Evolutionary conservation across 164 flowering plant species (phyloP).

Genomic region (Liquidambar formosana): DNA sequence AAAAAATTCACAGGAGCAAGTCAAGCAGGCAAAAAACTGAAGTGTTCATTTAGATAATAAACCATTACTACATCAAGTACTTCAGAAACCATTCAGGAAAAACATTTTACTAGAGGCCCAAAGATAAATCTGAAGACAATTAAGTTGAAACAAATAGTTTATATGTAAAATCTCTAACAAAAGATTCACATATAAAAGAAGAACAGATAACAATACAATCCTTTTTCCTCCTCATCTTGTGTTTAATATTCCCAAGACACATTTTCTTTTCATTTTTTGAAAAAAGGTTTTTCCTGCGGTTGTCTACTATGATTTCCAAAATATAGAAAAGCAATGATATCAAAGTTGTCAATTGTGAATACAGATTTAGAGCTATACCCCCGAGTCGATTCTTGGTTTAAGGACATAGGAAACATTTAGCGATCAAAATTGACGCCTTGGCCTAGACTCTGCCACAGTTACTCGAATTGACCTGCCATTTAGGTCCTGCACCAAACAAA

Average conservation of each 20-base stretch:
- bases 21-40: neutral
- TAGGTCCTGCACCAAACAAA: slow-evolving; percentile 59
- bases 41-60: neutral
- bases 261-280: too few species aligned
- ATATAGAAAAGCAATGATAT: neutral
- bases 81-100: too few species aligned
- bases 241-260: too few species aligned
- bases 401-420: neutral
- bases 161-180: too few species aligned
- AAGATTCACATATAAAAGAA: too few species aligned
- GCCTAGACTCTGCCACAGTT: slow-evolving; percentile 70
- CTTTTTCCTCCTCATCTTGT: too few species aligned
- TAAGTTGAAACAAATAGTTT: too few species aligned
- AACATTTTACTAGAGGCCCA: too few species aligned
- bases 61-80: neutral
- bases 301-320: neutral
- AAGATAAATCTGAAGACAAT: too few species aligned
- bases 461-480: slow-evolving; percentile 82
- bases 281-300: too few species aligned
- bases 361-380: slow-evolving; percentile 14
- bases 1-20: neutral
- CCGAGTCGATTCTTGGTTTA: slow-evolving; percentile 8
- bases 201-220: too few species aligned
- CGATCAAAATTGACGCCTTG: slow-evolving; percentile 68
- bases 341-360: neutral